Evolutionary conservation across 164 flowering plant genomes (phyloP), one percentile per base, ranked within the genome.

Genomic region (Houttuynia cordata): DNA sequence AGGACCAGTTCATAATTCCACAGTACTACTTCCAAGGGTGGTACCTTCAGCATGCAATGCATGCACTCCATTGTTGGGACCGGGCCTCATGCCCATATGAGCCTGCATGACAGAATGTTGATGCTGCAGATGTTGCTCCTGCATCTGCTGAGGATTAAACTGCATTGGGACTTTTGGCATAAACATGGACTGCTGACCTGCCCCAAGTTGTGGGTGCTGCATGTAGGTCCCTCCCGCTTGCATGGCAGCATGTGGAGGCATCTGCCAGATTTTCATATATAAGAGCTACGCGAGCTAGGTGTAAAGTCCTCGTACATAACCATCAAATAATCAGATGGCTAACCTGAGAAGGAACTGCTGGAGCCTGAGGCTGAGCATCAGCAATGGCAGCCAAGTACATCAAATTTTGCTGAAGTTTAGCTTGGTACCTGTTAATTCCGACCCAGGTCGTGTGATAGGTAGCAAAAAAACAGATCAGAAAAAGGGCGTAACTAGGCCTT

Each of bases 371-470:
- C 59, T 93, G 97, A 10, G 94, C 94, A 79, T 93, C 98, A 58
- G 98, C 98, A 71, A 93, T 90, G 45, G 98, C 98, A 64, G 98
- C 98, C 58, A 90, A 75, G 68, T 90, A 90, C 96, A 93, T 90
- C 82, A 93, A 73, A 69, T 93, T 93, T 77, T 93, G 86, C 72
- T 93, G 97, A 66, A 93, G 95, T 79, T 72, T 83, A 58, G 91
- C 91, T 77, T 93, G 97, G 71, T 83, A 93, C 81, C 99, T 93
- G 70, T 69, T 78, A 37, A 34, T 18, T 37, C 39, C 23, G 15
- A 41, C 22, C 22, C 55, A 52, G 75, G 50, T 49, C 62, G 73
- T 7, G 20, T 19, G 6, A 8, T 52, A 12, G 22, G 20, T 20
- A 19, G 24, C 22, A 52, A n/a, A 52, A n/a, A 10, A 22, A 52